Base-by-base conservation (phyloP, 2,329 filamentous ascomycete genomes). In the Akanthomyces lecanii region DNA sequence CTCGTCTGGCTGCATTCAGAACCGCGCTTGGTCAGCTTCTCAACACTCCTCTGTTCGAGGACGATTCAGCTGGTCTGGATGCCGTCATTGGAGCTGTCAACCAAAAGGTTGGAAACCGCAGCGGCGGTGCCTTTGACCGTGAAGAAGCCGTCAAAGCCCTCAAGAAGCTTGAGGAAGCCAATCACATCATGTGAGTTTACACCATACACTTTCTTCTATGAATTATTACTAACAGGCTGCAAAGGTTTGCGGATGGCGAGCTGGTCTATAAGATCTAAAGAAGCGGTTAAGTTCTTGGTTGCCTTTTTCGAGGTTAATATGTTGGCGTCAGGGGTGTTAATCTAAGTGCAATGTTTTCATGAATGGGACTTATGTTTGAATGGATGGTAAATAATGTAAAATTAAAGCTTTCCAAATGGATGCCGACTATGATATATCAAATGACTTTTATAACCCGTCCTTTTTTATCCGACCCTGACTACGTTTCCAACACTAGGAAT, bases 151-250 rank as follows among this genome's bases (percentile, higher is more conserved):
- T 89, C 63, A 85, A 88, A 74, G 93, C 92, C 51, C 79, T 99
- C 63, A 85, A 86, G 75, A 87, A 84, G 72, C 88, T 99, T 85
- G 89, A 91, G 70, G 87, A 90, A 67, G 81, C 83, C 69, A 97
- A 97, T 75, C 88, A 94, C 79, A 88, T 99, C 72, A 99, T 99
- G 93, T 94, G 80, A 85, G 90, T 86, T 62, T 55, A 12, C 21
- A 25, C 28, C 33, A 10, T 25, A 33, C 42, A 55, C 2, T 6
- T 56, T 25, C 25, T n/a, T 23, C 16, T 18, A 61, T 5, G 14
- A 25, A 44, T 12, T 25, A 21, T 62, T 8, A 53, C 69, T 75
- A 67, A 73, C 67, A 42, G 5, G 23, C 18, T 42, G 1, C 38
- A 6, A 62, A 86, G 82, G 82, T 83, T 82, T 67, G 79, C 81